Base-by-base conservation (phyloP, 2,329 filamentous ascomycete species). In the Penicillium sp. region DNA sequence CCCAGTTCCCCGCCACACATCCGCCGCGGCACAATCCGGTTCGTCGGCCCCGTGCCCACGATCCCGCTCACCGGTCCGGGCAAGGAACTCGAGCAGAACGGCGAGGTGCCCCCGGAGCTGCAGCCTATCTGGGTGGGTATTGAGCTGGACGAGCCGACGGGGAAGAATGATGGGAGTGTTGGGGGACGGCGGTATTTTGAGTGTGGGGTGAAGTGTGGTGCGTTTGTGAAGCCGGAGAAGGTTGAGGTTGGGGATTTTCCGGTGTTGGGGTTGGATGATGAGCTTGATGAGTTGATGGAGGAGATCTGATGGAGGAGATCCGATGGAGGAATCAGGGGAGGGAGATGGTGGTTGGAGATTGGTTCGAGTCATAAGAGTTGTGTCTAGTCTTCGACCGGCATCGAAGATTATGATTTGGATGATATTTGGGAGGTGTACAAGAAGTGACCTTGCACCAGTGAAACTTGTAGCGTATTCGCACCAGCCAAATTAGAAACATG, bases 151-250 rank as follows among this genome's bases (percentile, higher is more conserved):
- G 86, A 89, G 72, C 86, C 86, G 2, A 84, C 82, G 9, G 86
- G 86, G 27, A 87, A 87, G 76, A 89, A 89, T 67, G 84, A 88
- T 66, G 86, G 86, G 5, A 80, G 75, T 40, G 74, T 81, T 3
- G 77, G 77, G 57, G 79, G 79, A 16, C 73, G 76, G 63, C 77
- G 80, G 55, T 87, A 87, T 71, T 89, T 88, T 60, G 69, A 73
- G 22, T 81, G 83, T 60, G 81, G 80, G 41, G 76, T 73, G 44
- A 79, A 80, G 19, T 83, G 82, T 39, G 86, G 86, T 14, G 83
- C 85, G 11, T 87, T 88, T 69, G 83, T 87, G 1, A 80, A 86
- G 62, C 82, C 86, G 11, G 86, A 88, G 67, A 82, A 85, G 64
- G 80, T 87, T 13, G 82, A 88, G 70, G 80, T 85, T 3, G 86